Base-by-base conservation (phyloP, 2,329 filamentous ascomycete species). In the Ophiosphaerella narmari region DNA sequence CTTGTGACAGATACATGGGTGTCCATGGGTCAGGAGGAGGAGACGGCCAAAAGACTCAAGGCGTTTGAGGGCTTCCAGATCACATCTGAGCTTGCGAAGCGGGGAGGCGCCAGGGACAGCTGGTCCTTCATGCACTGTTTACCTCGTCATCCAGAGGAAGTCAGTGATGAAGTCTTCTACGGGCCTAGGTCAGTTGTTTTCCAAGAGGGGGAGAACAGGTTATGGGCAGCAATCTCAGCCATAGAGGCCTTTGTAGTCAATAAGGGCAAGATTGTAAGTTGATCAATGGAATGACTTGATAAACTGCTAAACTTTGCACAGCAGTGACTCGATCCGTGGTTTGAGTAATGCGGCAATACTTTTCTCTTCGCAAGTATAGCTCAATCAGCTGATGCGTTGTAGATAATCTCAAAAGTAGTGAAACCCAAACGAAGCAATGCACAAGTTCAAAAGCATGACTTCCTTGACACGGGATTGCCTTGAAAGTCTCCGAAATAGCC, bases 81-180 rank as follows among this genome's bases (percentile, higher is more conserved):
- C 67, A 97, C 93, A 2, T 83, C 86, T 40, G 89, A 94, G 37
- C 79, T 99, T 60, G 93, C 91, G 1, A 83, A 87, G 74, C 82
- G 86, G 42, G 92, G 91, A 37, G 92, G 91, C 16, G 94, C 94
- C 36, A 96, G 94, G 73, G 80, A 88, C 12, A 83, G 83, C 56
- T 99, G 94, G 94, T 91, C 90, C 75, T 99, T 99, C 73, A 97
- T 99, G 94, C 94, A 99, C 78, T 99, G 94, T 73, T 76, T 99
- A 51, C 94, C 94, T 12, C 84, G 94, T 55, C 92, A 99, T 70
- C 84, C 84, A 0, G 93, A 99, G 74, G 94, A 99, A 77, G 94
- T 99, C 31, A 86, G 83, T 50, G 93, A 99, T 67, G 91, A 94
- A 68, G 92, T 99, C 1, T 97, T 99, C 70, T 97, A 97, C 74